These are phyloP conservation scores for Xylaria sp. DNA, from an alignment of 2,329 filamentous ascomycete species.

Conservation along the genomic window DNA sequence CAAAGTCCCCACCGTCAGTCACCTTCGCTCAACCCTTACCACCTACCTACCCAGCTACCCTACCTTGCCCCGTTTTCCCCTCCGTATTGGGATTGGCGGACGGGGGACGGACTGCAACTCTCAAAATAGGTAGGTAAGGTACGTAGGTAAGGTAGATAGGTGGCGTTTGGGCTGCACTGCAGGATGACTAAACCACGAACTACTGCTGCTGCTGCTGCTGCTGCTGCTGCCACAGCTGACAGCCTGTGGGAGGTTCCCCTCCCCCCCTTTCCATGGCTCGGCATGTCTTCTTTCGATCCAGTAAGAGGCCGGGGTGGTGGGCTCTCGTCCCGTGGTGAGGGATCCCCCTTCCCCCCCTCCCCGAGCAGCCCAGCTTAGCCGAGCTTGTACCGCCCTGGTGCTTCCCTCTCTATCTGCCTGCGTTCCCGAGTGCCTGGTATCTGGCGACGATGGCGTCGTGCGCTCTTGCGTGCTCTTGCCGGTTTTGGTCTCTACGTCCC, in stretches of 20 bases:
- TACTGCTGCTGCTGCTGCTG: too few relatives aligned
- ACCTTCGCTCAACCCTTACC: too few relatives aligned
- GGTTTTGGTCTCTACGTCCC: not conserved
- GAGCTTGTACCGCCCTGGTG: not conserved
- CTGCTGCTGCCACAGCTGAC: not conserved
- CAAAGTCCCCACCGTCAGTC: not conserved
- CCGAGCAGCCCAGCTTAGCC: not conserved
- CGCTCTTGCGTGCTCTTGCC: not conserved
- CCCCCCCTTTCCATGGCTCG: not conserved
- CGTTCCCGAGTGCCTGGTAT: slow-evolving; percentile 20
- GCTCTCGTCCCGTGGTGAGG: not conserved
- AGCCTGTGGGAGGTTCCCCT: too few relatives aligned
- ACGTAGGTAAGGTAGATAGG: too few relatives aligned
- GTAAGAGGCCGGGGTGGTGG: too few relatives aligned
- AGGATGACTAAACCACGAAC: not conserved
- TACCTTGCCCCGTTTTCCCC: not conserved
- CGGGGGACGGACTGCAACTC: not conserved
- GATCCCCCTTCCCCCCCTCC: slow-evolving; percentile 3
- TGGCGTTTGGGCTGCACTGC: not conserved
- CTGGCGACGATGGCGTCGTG: slow-evolving; percentile 9
- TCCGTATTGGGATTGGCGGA: not conserved
- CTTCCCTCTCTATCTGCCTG: not conserved
- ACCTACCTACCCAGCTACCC: too few relatives aligned
- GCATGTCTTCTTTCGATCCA: not conserved
- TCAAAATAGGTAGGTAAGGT: too few relatives aligned